Conservation (phyloP, 768 basidiomycete genomes). For the Boletus reticuloceps region DNA sequence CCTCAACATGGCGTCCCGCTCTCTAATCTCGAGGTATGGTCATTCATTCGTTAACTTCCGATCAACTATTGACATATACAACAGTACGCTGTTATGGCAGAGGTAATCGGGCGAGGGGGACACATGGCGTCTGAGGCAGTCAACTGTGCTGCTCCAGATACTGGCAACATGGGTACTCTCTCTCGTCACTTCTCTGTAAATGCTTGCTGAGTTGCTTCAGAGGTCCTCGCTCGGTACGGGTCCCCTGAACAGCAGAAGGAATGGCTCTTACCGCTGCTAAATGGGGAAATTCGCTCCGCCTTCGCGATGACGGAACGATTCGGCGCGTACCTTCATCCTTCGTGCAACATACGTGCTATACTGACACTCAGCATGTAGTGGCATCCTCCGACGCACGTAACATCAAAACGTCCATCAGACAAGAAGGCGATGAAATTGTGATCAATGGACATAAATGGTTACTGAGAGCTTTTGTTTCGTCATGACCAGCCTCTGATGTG, state of each 20-base stretch:
- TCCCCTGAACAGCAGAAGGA: conserved; percentile 85
- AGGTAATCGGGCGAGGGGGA: conserved; percentile 82
- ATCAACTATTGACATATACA: not conserved
- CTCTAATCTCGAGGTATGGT: conserved; percentile 83
- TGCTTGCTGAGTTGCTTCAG: conserved; percentile 39
- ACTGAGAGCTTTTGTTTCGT: conserved; percentile 2
- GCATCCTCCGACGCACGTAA: conserved; percentile 97
- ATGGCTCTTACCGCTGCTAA: conserved; percentile 85
- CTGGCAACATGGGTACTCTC: conserved; percentile 88
- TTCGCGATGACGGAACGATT: conserved; percentile 98
- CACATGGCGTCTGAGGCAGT: conserved; percentile 81
- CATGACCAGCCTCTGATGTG: conserved; percentile 9
- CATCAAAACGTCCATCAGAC: conserved; percentile 81
- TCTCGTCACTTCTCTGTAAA: not conserved
- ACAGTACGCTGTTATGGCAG: conserved; percentile 98
- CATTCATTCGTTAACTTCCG: not conserved
- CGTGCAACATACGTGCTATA: conserved; percentile 2
- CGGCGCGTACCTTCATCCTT: conserved; percentile 40
- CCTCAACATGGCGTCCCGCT: conserved; percentile 87
- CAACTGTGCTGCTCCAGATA: conserved; percentile 96
- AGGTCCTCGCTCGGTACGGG: conserved; percentile 97
- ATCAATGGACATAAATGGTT: conserved; percentile 98
- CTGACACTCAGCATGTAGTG: conserved; percentile 36
- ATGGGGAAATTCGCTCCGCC: conserved; percentile 90
- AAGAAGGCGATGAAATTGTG: conserved; percentile 84